Conservation (phyloP, 345 rosid species). For the Trapa bicornis region DNA sequence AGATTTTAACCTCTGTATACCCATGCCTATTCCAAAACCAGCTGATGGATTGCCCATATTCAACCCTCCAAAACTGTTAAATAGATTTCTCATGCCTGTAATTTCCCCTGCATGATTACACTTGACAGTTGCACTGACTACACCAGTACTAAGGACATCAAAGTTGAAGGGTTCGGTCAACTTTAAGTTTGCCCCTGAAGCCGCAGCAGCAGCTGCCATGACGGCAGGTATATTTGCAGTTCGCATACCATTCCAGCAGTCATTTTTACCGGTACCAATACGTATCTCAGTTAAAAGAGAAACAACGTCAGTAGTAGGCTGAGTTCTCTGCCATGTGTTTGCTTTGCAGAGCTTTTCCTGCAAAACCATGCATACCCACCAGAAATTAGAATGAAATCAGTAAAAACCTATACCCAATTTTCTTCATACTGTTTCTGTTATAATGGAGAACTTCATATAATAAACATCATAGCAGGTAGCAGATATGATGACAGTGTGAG, state of each 20-base stretch:
- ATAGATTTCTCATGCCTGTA: conserved; percentile 96
- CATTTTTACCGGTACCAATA: conserved; percentile 88
- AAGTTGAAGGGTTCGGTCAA: conserved; percentile 76
- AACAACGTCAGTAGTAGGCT: conserved; percentile 74
- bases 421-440: no score
- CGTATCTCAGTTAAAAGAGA: conserved; percentile 94
- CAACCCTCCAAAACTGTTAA: conserved; percentile 90
- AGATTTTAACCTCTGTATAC: conserved; percentile 79
- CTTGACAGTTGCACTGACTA: conserved; percentile 92
- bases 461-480: no score
- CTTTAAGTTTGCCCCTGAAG: conserved; percentile 87
- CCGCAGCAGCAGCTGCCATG: conserved; percentile 99
- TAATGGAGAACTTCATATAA: no score
- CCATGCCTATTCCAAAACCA: conserved; percentile 21
- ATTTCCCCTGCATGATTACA: conserved; percentile 97
- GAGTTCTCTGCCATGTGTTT: conserved; percentile 91
- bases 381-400: background rate
- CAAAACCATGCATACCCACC: conserved; percentile 8
- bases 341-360: conserved; percentile 98
- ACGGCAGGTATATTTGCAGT: conserved; percentile 97
- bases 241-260: conserved; percentile 69
- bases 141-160: conserved; percentile 91
- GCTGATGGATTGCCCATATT: conserved; percentile 46
- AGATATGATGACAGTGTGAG: no score
- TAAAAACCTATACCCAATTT: background rate